phyloP scores from a whole-genome alignment of 2,329 filamentous ascomycete species.

The Diaporthe sp. region DNA sequence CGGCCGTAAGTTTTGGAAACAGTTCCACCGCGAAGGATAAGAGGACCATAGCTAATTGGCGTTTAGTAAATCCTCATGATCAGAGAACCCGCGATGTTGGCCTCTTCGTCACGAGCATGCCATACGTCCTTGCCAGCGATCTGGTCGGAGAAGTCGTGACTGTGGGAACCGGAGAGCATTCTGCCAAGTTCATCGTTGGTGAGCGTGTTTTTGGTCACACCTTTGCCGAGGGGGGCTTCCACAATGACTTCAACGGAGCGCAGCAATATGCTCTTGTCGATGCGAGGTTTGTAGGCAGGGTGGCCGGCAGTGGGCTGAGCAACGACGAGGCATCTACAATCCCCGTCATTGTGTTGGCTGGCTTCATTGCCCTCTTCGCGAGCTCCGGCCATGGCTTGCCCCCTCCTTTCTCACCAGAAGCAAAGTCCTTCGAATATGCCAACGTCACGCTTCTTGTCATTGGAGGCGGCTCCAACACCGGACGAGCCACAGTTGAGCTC shows the following conservation, averaged over 20 bases:
- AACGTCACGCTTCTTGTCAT: neutral
- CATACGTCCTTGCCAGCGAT: neutral
- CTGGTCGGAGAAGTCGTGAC: neutral
- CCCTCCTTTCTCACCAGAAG: neutral
- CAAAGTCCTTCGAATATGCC: neutral
- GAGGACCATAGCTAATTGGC: too few relatives aligned
- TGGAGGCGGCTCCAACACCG: neutral
- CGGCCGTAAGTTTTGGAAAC: too few relatives aligned
- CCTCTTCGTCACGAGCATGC: neutral
- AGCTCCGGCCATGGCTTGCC: neutral
- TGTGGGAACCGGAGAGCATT: neutral
- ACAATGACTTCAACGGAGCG: neutral
- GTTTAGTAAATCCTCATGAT: neutral
- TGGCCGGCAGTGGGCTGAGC: neutral
- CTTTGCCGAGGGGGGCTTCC: neutral
- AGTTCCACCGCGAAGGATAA: too few relatives aligned
- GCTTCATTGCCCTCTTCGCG: neutral
- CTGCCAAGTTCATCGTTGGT: neutral
- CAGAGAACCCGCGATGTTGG: neutral
- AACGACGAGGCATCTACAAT: neutral
- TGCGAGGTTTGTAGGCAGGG: neutral
- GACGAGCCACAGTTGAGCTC: neutral
- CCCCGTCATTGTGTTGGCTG: neutral
- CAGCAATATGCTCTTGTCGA: neutral
- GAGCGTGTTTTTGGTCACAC: neutral